Evolutionary conservation across 352 stramenopile genomes (phyloP), one percentile per base, ranked within the genome.

Genomic region (Nothophytophthora sp.): DNA sequence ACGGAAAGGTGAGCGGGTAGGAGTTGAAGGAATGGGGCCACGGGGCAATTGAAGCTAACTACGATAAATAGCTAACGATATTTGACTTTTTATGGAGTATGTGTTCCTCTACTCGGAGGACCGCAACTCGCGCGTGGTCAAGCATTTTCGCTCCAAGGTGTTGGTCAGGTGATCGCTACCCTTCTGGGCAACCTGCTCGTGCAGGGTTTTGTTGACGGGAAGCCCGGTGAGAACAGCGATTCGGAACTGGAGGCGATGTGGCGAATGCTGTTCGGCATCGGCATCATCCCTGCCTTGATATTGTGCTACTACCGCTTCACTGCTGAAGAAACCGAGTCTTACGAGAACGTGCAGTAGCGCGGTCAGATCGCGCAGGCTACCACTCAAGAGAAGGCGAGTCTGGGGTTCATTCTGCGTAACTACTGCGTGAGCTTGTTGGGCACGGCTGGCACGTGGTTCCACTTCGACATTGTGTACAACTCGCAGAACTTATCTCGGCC

Each of bases 391-490:
- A 29, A 4, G 24, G n/a, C 41, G 48, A 13, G 13, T 37, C 34
- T 74, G 7, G 16, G 15, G 15, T 63, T 74, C 50, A 64, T 78
- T 25, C 32, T 64, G 37, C 39, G 42, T n/a, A 33, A 78, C 48
- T 75, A 75, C 52, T 50, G 64, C 23, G 38, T 28, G 23, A 23
- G 50, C 10, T 35, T 89, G 13, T 18, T 87, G 16, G 77, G 75
- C 4, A 80, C 67, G 19, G 75, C 77, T 0, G 73, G 67, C 37
- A 70, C 69, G 37, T 90, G 79, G 76, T 87, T 90, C 55, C 63
- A 87, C 18, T 85, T 86, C 50, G 79, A 88, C 52, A 73, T 90
- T 33, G 73, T 83, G 5, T 87, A 83, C 35, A 82, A 80, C 46
- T 74, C 73, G n/a, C 68, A 81, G 41, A 79, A 76, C 35, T 44